These are phyloP conservation scores for Neocatenulostroma microsporum DNA, from an alignment of 2,329 filamentous ascomycete genomes.

Conservation along the genomic window DNA sequence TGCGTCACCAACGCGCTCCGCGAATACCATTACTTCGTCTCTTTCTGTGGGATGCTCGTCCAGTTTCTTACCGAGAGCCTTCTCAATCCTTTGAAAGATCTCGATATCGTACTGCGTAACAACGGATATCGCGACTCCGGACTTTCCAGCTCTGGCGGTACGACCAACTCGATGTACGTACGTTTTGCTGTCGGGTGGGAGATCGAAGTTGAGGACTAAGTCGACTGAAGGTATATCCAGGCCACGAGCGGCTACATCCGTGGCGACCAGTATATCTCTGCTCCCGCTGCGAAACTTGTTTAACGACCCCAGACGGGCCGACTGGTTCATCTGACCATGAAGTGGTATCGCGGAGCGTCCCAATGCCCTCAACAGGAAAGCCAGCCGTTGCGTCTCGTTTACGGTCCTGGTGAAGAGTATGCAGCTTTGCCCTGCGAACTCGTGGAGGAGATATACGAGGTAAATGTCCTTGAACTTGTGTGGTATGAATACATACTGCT, in stretches of 20 bases:
- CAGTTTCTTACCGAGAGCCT: constrained; percentile 70
- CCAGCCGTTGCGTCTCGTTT: constrained; percentile 77
- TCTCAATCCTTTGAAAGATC: constrained; percentile 72
- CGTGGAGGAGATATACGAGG: constrained; percentile 76
- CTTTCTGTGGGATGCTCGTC: constrained; percentile 61
- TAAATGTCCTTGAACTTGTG: constrained; percentile 84
- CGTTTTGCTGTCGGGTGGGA: constrained; percentile 78
- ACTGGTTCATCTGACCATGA: constrained; percentile 86
- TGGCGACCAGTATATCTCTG: constrained; percentile 84
- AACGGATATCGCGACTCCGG: constrained; percentile 69
- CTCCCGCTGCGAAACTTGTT: constrained; percentile 78
- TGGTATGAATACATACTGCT: constrained; percentile 80
- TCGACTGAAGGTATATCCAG: constrained; percentile 91
- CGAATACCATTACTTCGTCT: constrained; percentile 79
- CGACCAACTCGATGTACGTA: constrained; percentile 86
- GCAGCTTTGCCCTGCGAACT: constrained; percentile 73
- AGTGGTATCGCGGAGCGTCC: constrained; percentile 88
- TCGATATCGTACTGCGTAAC: constrained; percentile 85
- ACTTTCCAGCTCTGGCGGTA: constrained; percentile 79
- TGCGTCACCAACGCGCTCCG: constrained; percentile 69
- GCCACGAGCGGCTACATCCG: constrained; percentile 87
- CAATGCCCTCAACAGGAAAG: constrained; percentile 72
- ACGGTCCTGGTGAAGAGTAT: constrained; percentile 93
- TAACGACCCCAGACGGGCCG: constrained; percentile 74
- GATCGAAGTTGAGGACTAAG: constrained; percentile 75